Evolutionary conservation across 1,139 yeast genomes (phyloP).

Genomic region (Geotrichum klebahnii): DNA sequence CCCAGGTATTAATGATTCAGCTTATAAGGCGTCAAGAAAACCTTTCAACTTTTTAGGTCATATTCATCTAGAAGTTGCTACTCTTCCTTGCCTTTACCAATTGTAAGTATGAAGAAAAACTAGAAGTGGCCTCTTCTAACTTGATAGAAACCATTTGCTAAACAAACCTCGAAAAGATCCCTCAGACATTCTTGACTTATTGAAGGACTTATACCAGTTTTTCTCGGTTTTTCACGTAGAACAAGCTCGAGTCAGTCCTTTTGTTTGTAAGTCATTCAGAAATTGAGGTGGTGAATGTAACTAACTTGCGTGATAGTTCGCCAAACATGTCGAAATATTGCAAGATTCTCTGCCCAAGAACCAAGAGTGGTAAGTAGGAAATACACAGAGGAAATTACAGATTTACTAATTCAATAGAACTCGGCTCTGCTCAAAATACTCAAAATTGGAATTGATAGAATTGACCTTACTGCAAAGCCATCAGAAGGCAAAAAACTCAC

Average conservation of each 20-base stretch:
- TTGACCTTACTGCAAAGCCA: background rate
- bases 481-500: conserved; percentile 12
- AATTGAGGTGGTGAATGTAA: too few species aligned
- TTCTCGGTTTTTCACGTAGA: conserved; percentile 7
- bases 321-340: conserved; percentile 6
- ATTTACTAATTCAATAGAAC: conserved; percentile 3
- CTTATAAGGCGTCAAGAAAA: background rate
- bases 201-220: conserved; percentile 9
- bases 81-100: conserved; percentile 12
- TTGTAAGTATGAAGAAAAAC: conserved; percentile 3
- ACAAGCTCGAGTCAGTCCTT: conserved; percentile 2
- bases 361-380: conserved; percentile 10
- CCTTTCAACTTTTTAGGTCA: background rate
- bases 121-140: background rate
- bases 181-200: background rate
- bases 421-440: conserved; percentile 12
- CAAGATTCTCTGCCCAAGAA: background rate
- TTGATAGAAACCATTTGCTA: conserved; percentile 5
- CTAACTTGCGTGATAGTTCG: conserved; percentile 6
- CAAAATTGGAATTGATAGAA: conserved; percentile 12
- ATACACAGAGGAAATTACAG: background rate
- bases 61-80: conserved; percentile 1
- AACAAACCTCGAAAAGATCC: background rate
- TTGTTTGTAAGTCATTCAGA: conserved; percentile 12
- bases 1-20: background rate